Evolutionary conservation across 306 rosid species (phyloP).

Genomic region (Carpinus fangiana): DNA sequence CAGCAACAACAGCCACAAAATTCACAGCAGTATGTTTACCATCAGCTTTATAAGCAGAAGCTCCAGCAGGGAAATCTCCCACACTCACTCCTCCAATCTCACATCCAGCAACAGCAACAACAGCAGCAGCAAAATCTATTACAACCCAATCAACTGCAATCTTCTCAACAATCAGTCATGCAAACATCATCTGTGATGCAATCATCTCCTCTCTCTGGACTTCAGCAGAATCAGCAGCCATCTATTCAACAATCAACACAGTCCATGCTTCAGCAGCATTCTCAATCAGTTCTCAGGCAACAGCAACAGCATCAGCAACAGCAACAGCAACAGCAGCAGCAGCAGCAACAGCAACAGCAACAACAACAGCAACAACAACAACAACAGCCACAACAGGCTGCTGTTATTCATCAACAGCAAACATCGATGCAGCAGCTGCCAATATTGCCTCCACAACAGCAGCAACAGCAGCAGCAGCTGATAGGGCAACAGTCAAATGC

Average conservation of each 20-base stretch:
- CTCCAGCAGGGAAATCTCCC: slow-evolving; percentile 48
- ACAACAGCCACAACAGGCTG: slow-evolving; percentile 67
- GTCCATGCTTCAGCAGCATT: slow-evolving; percentile 76
- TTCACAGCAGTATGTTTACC: slow-evolving; percentile 53
- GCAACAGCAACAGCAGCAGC: slow-evolving; percentile 61
- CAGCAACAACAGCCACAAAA: slow-evolving; percentile 76
- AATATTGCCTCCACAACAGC: slow-evolving; percentile 50
- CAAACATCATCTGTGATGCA: slow-evolving; percentile 68
- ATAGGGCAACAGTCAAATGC: slow-evolving; percentile 65
- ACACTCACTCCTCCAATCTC: slow-evolving; percentile 52
- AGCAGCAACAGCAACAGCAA: slow-evolving; percentile 80
- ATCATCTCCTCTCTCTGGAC: slow-evolving; percentile 54
- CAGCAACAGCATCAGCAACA: slow-evolving; percentile 82
- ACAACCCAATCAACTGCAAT: slow-evolving; percentile 71
- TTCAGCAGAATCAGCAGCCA: slow-evolving; percentile 74
- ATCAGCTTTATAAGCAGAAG: slow-evolving; percentile 54
- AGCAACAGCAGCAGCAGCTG: slow-evolving; percentile 54
- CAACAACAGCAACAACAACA: slow-evolving; percentile 85
- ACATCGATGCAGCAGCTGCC: slow-evolving; percentile 60
- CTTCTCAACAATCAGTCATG: slow-evolving; percentile 79
- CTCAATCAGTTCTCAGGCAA: slow-evolving; percentile 75
- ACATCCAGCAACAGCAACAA: slow-evolving; percentile 64
- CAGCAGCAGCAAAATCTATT: slow-evolving; percentile 70
- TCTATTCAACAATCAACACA: slow-evolving; percentile 68
- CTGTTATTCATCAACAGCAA: slow-evolving; percentile 70